Base-by-base conservation (phyloP, 768 basidiomycete species). In the Termitomyces sp. region DNA sequence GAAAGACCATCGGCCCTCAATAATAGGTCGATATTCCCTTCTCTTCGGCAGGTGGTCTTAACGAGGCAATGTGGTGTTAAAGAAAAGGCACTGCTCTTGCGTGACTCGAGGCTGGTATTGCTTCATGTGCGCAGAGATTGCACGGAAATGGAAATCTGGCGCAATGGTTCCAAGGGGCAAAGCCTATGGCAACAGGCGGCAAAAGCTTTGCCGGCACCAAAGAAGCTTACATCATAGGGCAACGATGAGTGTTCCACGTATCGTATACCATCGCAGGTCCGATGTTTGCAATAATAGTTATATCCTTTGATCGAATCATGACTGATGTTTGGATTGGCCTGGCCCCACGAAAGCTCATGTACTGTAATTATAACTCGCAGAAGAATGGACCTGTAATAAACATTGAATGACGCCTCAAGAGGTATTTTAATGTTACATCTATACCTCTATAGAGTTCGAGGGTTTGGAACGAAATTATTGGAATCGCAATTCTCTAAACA, bases 111-210 rank as follows among this genome's bases (percentile, higher is more conserved):
- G 33, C 58, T 70, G 46, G 63, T 74, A 15, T 65, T 75, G 33
- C 56, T 70, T 13, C 69, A 70, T 49, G 70, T 75, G 7, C 70
- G 70, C 4, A 61, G 66, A 36, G 67, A 69, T 53, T 62, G 64
- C 40, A 74, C 74, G 24, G 78, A 77, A 65, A 65, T 75, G 61
- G 71, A 75, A 48, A 67, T 75, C 28, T 79, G 78, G 77, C 71
- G 74, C 36, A 72, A 74, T 57, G 71, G 67, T 44, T 71, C 67
- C 11, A 61, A 61, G 8, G 72, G 70, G 7, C 61, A 65, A 36
- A 73, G 74, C 24, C 64, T 78, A 53, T 78, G 77, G 78, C 67
- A 70, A 49, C 59, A 59, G 32, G 66, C 66, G 12, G 55, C 60
- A 22, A 63, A 53, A 20, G 66, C 65, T 60, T 18, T 54, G 33